Evolutionary conservation across 495 filamentous ascomycete genomes (phyloP).

Genomic region (Talaromyces borbonicus): DNA sequence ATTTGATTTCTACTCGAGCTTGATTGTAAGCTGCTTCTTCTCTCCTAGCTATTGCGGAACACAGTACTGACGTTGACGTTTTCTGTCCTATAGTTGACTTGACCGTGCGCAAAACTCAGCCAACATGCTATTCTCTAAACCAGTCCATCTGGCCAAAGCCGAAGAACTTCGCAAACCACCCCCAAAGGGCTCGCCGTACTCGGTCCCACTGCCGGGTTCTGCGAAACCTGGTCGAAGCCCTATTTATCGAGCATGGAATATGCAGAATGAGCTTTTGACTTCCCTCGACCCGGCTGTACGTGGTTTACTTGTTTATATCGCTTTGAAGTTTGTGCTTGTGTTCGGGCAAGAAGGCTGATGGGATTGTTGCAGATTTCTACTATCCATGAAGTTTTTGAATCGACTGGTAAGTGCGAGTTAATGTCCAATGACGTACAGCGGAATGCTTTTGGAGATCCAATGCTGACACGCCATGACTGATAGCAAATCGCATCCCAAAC

Average conservation of each 20-base stretch:
- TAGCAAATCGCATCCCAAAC: conserved; percentile 49
- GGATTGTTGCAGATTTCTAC: conserved; percentile 44
- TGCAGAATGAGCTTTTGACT: conserved; percentile 57
- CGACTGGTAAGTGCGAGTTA: conserved; percentile 33
- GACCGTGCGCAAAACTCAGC: neutral
- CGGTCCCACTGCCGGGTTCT: conserved; percentile 61
- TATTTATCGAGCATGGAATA: conserved; percentile 78
- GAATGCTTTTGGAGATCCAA: neutral
- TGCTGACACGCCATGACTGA: conserved; percentile 1
- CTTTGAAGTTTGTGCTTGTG: neutral
- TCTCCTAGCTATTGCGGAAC: too few species aligned
- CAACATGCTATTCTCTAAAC: conserved; percentile 34
- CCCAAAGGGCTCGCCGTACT: conserved; percentile 37
- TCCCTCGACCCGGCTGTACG: conserved; percentile 65
- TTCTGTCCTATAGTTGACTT: neutral
- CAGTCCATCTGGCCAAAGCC: conserved; percentile 31
- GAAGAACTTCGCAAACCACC: conserved; percentile 32
- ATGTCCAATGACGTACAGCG: too few species aligned
- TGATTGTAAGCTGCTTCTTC: too few species aligned
- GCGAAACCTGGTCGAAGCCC: conserved; percentile 60
- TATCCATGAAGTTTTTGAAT: conserved; percentile 74
- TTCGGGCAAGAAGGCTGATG: neutral
- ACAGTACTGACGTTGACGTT: too few species aligned
- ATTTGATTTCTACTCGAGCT: too few species aligned
- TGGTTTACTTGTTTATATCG: conserved; percentile 2